Percentiles rank a stretch among this genome's conserved stretches.
Evolutionary conservation across 768 basidiomycete species (phyloP).

Genomic region (Termitomyces sp.): DNA sequence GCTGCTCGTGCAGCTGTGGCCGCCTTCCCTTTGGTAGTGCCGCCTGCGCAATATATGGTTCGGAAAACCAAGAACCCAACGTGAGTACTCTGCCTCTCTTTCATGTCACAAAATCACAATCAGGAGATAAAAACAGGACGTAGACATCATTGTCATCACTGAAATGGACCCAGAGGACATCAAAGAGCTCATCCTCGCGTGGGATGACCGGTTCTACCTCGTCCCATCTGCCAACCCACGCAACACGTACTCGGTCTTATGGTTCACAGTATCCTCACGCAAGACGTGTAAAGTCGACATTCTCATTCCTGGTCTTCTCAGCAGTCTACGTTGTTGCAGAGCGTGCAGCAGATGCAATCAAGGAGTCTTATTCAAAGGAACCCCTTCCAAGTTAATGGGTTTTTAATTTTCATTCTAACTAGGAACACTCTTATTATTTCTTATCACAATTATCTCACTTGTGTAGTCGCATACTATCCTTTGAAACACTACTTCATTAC

Average conservation of each 20-base stretch:
- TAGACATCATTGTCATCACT: conserved; percentile 43
- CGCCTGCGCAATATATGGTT: conserved; percentile 36
- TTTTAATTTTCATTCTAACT: not conserved
- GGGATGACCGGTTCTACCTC: conserved; percentile 32
- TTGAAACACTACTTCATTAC: not conserved
- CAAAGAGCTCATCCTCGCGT: conserved; percentile 30
- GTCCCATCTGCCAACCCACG: conserved; percentile 30
- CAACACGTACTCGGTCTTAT: conserved; percentile 40
- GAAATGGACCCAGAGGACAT: conserved; percentile 29
- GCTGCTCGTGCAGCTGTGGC: conserved; percentile 22
- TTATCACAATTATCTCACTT: not conserved
- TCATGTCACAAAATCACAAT: not conserved
- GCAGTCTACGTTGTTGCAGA: conserved; percentile 34
- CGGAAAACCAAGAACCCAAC: conserved; percentile 27
- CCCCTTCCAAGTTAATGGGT: conserved; percentile 10
- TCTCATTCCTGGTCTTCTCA: conserved; percentile 30
- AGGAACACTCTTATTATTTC: not conserved
- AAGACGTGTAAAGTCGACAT: conserved; percentile 36
- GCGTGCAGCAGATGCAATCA: conserved; percentile 24
- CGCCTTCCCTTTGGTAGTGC: conserved; percentile 34
- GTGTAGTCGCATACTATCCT: not conserved
- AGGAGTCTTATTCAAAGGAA: conserved; percentile 15
- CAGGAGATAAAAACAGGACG: conserved; percentile 28
- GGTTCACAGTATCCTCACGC: conserved; percentile 25
- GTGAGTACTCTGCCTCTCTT: conserved; percentile 23